Evolutionary conservation across 139 green algal genomes (phyloP), one percentile per base, ranked within the genome.

Genomic region (Volvox africanus): DNA sequence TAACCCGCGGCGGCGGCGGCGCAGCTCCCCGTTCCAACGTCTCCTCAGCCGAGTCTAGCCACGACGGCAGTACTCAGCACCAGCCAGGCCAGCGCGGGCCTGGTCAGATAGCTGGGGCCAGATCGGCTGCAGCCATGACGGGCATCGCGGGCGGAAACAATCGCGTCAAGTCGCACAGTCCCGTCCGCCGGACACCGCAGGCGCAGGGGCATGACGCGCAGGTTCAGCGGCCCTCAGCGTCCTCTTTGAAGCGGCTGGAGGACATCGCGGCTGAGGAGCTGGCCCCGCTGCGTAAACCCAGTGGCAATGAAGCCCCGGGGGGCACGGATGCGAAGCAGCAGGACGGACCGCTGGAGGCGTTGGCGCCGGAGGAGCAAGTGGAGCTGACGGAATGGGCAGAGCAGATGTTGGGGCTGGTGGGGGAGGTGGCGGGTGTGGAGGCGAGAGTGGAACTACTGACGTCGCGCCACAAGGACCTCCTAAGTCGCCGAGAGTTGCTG

Each of bases 361-460:
- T 5, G 2, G 33, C 20, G 17, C 35, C 32, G 36, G 68, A 89
- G 69, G 68, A 82, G 84, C 37, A 86, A 77, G 19, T 17, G 76
- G 75, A 67, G 76, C 26, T 65, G 13, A 14, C 5, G 2, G 24
- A 30, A 18, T 90, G 86, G 86, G 71, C 73, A 6, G 73, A 61
- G 44, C 9, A 35, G 86, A 76, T 91, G 61, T 61, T 91, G 76
- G 61, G 14, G 0, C 50, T 61, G 26, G 87, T 91, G 33, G 33
- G 33, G 14, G 61, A 86, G 33, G 35, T 14, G 28, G 76, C 61
- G 24, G 61, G 32, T 5, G 76, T 86, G 87, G 61, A 86, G 87
- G 87, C 87, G 24, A 55, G 87, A 5, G 14, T 75, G 0, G 76
- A 69, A 50, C 32, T 86, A 75, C 87, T 91, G 75, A 26, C n/a